A percentile compares a stretch with the other conserved stretches of the same genome.
phyloP scores from a whole-genome alignment of 768 basidiomycete genomes.

The Xerocomellus amylosporus region DNA sequence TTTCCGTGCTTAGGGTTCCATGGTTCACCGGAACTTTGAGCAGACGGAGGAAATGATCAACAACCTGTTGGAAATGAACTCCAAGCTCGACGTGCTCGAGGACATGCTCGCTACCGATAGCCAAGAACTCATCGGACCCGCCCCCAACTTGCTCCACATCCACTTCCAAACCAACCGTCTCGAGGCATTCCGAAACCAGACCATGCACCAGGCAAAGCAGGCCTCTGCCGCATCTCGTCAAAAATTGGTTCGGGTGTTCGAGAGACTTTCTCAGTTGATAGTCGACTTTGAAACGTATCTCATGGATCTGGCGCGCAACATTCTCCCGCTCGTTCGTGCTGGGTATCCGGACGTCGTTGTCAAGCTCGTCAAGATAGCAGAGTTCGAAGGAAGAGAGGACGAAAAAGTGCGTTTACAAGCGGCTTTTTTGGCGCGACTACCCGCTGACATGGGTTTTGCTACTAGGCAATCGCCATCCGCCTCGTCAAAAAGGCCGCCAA shows the following conservation, averaged over 20 bases:
- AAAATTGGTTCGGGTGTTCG: constrained; percentile 78
- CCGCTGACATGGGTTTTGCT: background rate
- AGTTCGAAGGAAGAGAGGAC: constrained; percentile 89
- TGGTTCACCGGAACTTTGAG: constrained; percentile 92
- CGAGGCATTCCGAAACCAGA: constrained; percentile 91
- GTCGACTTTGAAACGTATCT: constrained; percentile 85
- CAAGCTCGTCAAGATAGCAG: constrained; percentile 88
- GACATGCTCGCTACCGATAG: constrained; percentile 74
- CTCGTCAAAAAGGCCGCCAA: constrained; percentile 94
- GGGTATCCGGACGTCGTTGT: constrained; percentile 87
- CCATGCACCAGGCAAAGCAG: constrained; percentile 90
- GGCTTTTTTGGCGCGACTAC: background rate
- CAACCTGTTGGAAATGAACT: constrained; percentile 89
- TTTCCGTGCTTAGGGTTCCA: constrained; percentile 75
- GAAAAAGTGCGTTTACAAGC: constrained; percentile 66
- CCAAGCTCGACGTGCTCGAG: constrained; percentile 76
- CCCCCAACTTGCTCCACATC: constrained; percentile 83
- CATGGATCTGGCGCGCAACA: constrained; percentile 67
- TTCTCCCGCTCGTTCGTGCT: constrained; percentile 74
- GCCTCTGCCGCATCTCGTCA: constrained; percentile 63
- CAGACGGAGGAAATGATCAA: constrained; percentile 95
- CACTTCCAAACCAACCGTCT: constrained; percentile 92
- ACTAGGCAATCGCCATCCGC: constrained; percentile 88
- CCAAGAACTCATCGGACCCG: constrained; percentile 77
- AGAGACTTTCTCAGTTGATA: constrained; percentile 77